Conservation (phyloP, 768 basidiomycete genomes). For the Suillus paluster region DNA sequence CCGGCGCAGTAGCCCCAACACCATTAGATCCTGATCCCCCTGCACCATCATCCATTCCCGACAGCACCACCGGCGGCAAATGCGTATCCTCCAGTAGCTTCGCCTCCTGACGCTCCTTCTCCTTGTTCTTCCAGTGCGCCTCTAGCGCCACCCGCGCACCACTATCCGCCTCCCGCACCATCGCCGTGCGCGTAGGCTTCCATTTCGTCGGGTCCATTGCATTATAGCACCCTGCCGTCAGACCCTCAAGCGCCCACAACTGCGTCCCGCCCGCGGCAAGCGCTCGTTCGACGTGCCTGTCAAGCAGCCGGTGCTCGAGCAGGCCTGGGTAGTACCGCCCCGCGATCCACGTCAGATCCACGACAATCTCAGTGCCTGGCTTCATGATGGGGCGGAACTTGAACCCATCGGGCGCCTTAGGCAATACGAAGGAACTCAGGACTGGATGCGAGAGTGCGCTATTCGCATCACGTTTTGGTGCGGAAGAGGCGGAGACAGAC, state of each 20-base stretch:
- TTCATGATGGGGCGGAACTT: conserved; percentile 70
- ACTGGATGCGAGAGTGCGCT: conserved; percentile 43
- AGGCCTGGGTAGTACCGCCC: conserved; percentile 84
- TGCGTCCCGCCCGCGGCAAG: conserved; percentile 46
- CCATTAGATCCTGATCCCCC: neutral
- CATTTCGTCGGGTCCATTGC: conserved; percentile 70
- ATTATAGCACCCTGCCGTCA: conserved; percentile 68
- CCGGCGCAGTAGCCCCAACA: neutral
- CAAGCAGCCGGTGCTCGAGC: conserved; percentile 65
- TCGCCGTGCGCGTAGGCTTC: conserved; percentile 52
- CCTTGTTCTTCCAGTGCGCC: conserved; percentile 40
- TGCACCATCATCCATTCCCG: neutral
- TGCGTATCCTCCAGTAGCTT: conserved; percentile 18
- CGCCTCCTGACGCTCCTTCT: conserved; percentile 32
- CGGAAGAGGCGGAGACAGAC: conserved; percentile 13
- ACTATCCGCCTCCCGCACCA: conserved; percentile 66
- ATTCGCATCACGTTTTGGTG: conserved; percentile 25
- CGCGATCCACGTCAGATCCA: conserved; percentile 72
- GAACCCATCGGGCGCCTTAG: conserved; percentile 68
- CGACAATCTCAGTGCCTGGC: conserved; percentile 62
- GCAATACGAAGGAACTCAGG: conserved; percentile 48
- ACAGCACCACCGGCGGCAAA: conserved; percentile 18
- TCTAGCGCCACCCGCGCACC: conserved; percentile 50
- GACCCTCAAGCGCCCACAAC: conserved; percentile 74
- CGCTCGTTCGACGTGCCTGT: conserved; percentile 43